phyloP scores from a whole-genome alignment of 148 eudicot species.

The Vaccinium macrocarpon region DNA sequence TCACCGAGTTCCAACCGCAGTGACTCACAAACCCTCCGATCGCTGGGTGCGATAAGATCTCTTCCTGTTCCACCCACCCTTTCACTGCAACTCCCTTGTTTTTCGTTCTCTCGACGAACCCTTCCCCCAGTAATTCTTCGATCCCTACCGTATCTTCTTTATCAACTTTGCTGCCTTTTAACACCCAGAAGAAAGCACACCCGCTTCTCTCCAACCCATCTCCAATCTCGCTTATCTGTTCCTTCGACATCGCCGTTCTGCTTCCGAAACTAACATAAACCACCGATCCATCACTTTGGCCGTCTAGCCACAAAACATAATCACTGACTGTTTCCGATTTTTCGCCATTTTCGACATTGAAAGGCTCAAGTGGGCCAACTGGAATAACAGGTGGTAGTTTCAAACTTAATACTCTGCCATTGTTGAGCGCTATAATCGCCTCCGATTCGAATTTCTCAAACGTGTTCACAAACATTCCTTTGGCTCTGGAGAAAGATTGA shows the following conservation, averaged over 20 bases:
- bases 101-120: conserved; percentile 24
- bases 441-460: conserved; percentile 31
- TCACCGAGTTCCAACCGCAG: conserved; percentile 67
- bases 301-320: conserved; percentile 32
- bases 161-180: conserved; percentile 42
- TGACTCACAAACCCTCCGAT: conserved; percentile 52
- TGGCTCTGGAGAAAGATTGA: conserved; percentile 9
- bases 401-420: conserved; percentile 7
- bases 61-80: conserved; percentile 42
- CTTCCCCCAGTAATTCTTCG: conserved; percentile 22
- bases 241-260: conserved; percentile 36
- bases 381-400: conserved; percentile 23
- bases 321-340: background rate
- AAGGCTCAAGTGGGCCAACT: conserved; percentile 23
- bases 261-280: conserved; percentile 46
- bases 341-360: background rate
- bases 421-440: conserved; percentile 21
- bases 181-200: conserved; percentile 42
- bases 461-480: conserved; percentile 29
- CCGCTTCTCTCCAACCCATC: conserved; percentile 38
- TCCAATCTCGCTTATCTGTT: conserved; percentile 42
- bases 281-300: conserved; percentile 31
- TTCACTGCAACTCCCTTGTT: conserved; percentile 34
- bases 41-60: conserved; percentile 38
- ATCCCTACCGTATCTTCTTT: conserved; percentile 34